These are phyloP conservation scores for Rhizophora mangle DNA, from an alignment of 345 rosid genomes.

Conservation along the genomic window DNA sequence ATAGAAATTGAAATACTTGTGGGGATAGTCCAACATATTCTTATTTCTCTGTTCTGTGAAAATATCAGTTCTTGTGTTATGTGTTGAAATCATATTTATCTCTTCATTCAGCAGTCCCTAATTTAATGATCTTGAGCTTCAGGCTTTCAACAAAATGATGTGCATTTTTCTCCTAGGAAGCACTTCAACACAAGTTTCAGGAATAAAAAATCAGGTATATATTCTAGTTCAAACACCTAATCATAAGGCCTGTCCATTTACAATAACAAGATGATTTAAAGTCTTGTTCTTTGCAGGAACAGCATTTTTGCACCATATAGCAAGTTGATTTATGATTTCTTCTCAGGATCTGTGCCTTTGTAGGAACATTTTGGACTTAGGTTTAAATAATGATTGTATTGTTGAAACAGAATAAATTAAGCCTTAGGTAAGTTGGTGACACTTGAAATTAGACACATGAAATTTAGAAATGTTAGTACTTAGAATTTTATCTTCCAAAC, in stretches of 20 bases:
- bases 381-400: background rate
- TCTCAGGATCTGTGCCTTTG: background rate
- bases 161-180: conserved; percentile 32
- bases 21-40: background rate
- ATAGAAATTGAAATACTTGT: background rate
- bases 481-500: no score
- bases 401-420: no score
- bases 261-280: no score
- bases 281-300: background rate
- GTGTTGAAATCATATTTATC: background rate
- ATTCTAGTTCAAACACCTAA: background rate
- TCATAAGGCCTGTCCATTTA: background rate
- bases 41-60: background rate
- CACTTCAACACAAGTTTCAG: conserved; percentile 49
- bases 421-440: no score
- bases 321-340: background rate
- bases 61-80: background rate
- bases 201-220: conserved; percentile 41
- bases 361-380: background rate
- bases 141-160: conserved; percentile 40
- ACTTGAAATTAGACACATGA: no score
- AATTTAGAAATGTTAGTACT: no score
- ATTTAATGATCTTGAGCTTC: conserved; percentile 18
- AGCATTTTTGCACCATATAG: background rate
- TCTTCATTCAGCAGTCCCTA: background rate